Evolutionary conservation across 495 filamentous ascomycete species (phyloP), one percentile per base, ranked within the genome.

Genomic region (Xylaria flabelliformis): DNA sequence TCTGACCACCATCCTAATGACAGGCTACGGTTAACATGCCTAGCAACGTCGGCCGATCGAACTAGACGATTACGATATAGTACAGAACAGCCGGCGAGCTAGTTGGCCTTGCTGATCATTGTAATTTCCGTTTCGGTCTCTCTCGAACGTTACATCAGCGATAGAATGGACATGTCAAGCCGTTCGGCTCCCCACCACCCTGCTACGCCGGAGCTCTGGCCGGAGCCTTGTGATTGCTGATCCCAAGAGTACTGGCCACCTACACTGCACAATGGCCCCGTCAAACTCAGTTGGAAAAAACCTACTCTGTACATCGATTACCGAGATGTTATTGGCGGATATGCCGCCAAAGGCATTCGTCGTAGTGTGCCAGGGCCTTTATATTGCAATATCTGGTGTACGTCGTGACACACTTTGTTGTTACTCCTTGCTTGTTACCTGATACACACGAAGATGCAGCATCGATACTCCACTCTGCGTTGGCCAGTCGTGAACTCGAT

Each of bases 141-240:
- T 29, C 42, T 24, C 29, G 13, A 59, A 39, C 29, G 67, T 69
- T 59, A 50, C 66, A 69, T 69, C 44, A n/a, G 39, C 26, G 7
- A 15, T 4, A 48, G 42, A 19, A 50, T 19, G 10, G 42, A 65
- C 42, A 41, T 59, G 53, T 48, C 53, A 17, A 46, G 15, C 46
- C 66, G 34, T 58, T 55, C 17, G 19, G 26, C 51, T 41, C 69
- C 53, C 62, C 39, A 55, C 51, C 51, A 17, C 51, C 41, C 51
- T 50, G 39, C 48, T 56, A 55, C 61, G 62, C 51, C 48, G 62
- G 48, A 64, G 64, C 64, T 21, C 26, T 32, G 24, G 53, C 53
- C 53, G 34, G 67, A 69, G 67, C 67, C 67, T 71, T 39, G 64
- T 58, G 61, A 65, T 64, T 41, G 70, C 36, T 50, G 46, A 66